Base-by-base conservation (phyloP, 495 filamentous ascomycete species). In the Penicillium waksmanii region DNA sequence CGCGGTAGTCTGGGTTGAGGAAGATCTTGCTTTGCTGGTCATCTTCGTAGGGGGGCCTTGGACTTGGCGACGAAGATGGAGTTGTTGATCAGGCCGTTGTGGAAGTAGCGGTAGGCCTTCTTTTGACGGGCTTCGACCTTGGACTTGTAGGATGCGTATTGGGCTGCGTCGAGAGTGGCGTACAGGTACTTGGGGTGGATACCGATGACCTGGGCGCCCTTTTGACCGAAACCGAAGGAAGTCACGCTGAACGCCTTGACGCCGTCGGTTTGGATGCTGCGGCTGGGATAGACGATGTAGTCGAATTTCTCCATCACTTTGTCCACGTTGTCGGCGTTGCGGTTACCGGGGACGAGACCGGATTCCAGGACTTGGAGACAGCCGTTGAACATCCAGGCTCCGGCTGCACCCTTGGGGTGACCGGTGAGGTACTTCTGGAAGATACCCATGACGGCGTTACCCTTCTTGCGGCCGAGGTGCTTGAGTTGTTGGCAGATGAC, bases 371-470 rank as follows among this genome's bases (percentile, higher is more conserved):
- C 91, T 75, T 99, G 95, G 70, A 99, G 77, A 71, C 90, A 91
- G 60, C 95, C 95, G 79, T 99, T 99, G 83, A 98, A 89, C 95
- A 98, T 98, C 94, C 94, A 99, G 46, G 93, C 95, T 75, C 95
- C 95, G 51, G 95, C 95, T 67, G 95, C 94, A 87, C 95, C 95
- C 86, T 99, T 99, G 64, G 95, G 95, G 75, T 99, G 95, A 66
- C 95, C 95, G 15, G 95, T 99, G 40, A 99, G 87, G 73, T 96
- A 98, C 75, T 99, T 99, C 75, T 99, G 95, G 90, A 98, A 99
- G 72, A 99, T 94, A 77, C 95, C 95, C 58, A 98, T 75, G 8
- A 99, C 80, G 27, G 96, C 92, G 72, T 99, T 98, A 66, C 95
- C 95, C 84, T 96, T 97, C 75, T 87, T 85, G 51, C 95, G 89